Conservation (phyloP, 1,284 basidiomycete genomes). For the Tylopilus sp. region DNA sequence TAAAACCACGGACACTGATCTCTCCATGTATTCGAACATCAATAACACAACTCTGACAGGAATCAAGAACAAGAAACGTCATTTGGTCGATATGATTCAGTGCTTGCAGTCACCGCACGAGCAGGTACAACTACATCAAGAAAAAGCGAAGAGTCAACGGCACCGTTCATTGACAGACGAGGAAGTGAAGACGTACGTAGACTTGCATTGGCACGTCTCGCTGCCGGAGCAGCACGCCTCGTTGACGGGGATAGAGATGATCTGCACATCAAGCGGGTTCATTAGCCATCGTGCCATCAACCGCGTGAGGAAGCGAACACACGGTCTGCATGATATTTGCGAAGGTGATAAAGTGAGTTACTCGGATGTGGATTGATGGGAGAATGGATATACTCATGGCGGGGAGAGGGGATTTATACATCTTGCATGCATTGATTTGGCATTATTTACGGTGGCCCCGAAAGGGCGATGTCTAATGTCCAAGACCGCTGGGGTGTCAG, state of each 20-base stretch:
- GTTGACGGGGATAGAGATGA: slow-evolving; percentile 23
- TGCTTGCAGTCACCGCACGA: slow-evolving; percentile 24
- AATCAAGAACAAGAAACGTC: neutral
- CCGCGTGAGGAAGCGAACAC: neutral
- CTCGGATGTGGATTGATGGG: slow-evolving; percentile 3
- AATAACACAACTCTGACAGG: neutral
- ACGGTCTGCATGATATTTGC: slow-evolving; percentile 22
- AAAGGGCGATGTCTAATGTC: neutral
- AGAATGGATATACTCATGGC: neutral
- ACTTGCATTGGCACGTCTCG: slow-evolving; percentile 10
- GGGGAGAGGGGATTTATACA: slow-evolving; percentile 8
- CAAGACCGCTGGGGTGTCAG: no score
- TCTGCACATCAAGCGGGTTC: neutral
- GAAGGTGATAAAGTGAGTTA: slow-evolving; percentile 1
- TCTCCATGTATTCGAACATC: neutral
- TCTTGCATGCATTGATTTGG: slow-evolving; percentile 6
- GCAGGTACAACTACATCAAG: slow-evolving; percentile 17
- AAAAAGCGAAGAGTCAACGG: neutral
- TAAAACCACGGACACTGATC: no score
- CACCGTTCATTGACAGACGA: neutral
- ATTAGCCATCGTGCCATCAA: neutral
- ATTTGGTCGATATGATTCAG: neutral
- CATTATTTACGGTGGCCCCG: slow-evolving; percentile 3
- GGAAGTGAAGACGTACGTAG: slow-evolving; percentile 4
- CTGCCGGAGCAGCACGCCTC: slow-evolving; percentile 22